Base-by-base conservation (phyloP, 1,284 basidiomycete species). In the Austroboletus novae-zelandiae region DNA sequence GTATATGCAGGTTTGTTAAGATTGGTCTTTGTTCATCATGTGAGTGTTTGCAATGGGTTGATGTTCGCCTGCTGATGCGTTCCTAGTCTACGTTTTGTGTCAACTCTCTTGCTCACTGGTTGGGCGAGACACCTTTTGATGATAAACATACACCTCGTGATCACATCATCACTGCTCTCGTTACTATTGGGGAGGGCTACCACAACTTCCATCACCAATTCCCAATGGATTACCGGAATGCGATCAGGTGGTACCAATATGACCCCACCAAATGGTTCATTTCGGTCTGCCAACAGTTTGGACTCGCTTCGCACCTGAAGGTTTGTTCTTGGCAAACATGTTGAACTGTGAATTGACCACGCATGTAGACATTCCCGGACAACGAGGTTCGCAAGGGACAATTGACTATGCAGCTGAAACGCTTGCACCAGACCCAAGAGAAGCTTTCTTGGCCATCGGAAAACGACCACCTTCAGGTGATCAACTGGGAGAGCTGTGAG, bases 131-230 rank as follows among this genome's bases (percentile, higher is more conserved):
- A 25, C 91, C 92, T 20, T 95, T 94, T 64, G 94, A 96, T 71
- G 92, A 95, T 81, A 95, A 95, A 77, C 91, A 94, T 73, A 89
- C 91, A n/a, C 92, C 92, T 32, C 78, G 84, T 49, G 91, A 94
- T 71, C 91, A 94, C 72, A 74, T 94, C 61, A 70, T 94, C 64
- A 95, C 93, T 34, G 93, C 93, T 10, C 75, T 95, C 40, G 84
- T 83, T 52, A 95, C 93, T 29, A 84, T 94, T 64, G 93, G 93
- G 53, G 93, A 96, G 71, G 93, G 94, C 11, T 96, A 96, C 76
- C 93, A 96, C 80, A 96, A 97, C 74, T 97, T 97, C 81, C 92
- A 94, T 73, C 91, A 91, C 64, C 89, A 94, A 71, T 93, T 94
- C 80, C 91, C 91, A 9, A 91, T 91, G 88, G 94, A 97, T 71